Evolutionary conservation across 129 eudicot species (phyloP), one percentile per base, ranked within the genome.

Genomic region (Sambucus nigra): DNA sequence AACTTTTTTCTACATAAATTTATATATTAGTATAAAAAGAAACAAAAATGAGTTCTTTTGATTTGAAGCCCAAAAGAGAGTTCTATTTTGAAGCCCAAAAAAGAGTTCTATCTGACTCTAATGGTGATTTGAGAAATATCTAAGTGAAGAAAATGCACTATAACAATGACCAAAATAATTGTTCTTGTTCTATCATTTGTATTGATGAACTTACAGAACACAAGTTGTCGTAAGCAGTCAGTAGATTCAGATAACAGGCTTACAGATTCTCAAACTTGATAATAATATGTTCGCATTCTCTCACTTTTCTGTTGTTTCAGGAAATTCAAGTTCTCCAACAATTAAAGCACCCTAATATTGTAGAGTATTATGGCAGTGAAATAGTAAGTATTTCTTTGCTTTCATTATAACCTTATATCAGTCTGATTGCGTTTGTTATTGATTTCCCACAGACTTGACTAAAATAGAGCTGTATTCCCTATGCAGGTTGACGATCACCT

Each of bases 271-370:
- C 3, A 42, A 1, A 42, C 47, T 7, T 42, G 20, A 42, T 16
- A 42, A 6, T 15, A 16, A 42, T 16, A 7, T 7, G 47, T 16
- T 42, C 16, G 18, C 48, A n/a, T 53, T 17, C 54, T 39, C 16
- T 4, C 47, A 25, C 40, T 25, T 25, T 69, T 33, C 23, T 22
- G 69, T 50, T 64, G 49, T 57, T 65, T 59, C 75, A 91, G 98
- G 98, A 91, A 70, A 91, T 91, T 19, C 72, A 73, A 75, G 84
- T 85, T 65, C 84, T 91, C 25, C 75, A 79, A 20, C 61, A 66
- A 17, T 60, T 91, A 60, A 79, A 91, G 66, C 98, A 91, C 63
- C 94, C 80, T 33, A 91, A 91, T 67, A 86, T 91, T 20, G 98
- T 91, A 42, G 81, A 72, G 68, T 91, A 91, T 74, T 60, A 76